Percentiles rank a stretch among this genome's conserved stretches.
Conservation (phyloP, 768 basidiomycete genomes). For the Boletellus ananiceps region DNA sequence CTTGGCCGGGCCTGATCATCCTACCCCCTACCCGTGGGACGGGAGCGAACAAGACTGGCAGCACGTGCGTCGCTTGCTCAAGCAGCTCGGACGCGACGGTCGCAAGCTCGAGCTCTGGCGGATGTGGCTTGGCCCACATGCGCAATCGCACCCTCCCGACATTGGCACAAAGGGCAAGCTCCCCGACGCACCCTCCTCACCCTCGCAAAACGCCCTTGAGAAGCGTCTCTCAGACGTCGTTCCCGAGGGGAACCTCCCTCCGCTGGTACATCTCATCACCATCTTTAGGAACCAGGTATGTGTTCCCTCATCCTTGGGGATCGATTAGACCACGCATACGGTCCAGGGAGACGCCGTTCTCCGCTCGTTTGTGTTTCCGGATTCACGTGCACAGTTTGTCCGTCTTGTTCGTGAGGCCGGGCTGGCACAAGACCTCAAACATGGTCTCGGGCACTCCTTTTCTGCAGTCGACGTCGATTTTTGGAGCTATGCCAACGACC, state of each 20-base stretch:
- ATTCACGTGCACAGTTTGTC: constrained; percentile 68
- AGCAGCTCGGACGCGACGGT: constrained; percentile 56
- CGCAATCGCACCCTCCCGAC: constrained; percentile 7
- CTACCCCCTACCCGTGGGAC: constrained; percentile 47
- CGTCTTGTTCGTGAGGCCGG: constrained; percentile 47
- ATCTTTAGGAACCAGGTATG: constrained; percentile 61
- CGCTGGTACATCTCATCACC: constrained; percentile 42
- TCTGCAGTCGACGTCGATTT: constrained; percentile 52
- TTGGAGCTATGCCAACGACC: constrained; percentile 54
- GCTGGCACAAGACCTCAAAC: constrained; percentile 32
- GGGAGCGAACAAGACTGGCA: constrained; percentile 60
- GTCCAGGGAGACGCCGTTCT: constrained; percentile 54
- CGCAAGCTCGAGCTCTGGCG: constrained; percentile 74
- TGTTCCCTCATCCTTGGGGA: constrained; percentile 10
- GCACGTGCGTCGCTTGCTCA: constrained; percentile 50
- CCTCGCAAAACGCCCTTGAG: constrained; percentile 7
- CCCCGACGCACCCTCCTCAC: constrained; percentile 29
- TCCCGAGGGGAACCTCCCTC: constrained; percentile 18
- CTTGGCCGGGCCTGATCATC: constrained; percentile 10
- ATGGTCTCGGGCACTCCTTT: constrained; percentile 22
- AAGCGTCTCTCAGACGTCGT: constrained; percentile 8
- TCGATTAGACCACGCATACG: constrained; percentile 8
- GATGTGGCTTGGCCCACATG: constrained; percentile 54
- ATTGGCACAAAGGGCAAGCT: constrained; percentile 40
- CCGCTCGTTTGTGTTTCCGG: constrained; percentile 63